phyloP scores from a whole-genome alignment of 768 basidiomycete species.

The Calocybe indica region DNA sequence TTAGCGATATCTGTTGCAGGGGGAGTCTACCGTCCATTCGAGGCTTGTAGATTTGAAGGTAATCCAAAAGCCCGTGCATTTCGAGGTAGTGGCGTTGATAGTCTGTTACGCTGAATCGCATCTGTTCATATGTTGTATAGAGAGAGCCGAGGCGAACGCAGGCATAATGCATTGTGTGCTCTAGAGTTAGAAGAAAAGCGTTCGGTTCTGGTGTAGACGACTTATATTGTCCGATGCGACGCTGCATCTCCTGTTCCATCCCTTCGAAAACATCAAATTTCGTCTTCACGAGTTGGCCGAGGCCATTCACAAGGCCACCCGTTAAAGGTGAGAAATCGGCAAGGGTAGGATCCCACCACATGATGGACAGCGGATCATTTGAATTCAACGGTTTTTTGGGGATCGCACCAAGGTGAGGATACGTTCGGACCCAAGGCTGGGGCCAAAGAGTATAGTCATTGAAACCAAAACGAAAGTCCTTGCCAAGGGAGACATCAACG shows the following conservation, averaged over 20 bases:
- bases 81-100: neutral
- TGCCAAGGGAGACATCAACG: neutral
- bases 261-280: neutral
- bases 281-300: neutral
- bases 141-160: neutral
- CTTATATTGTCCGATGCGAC: neutral
- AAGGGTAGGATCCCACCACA: neutral
- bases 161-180: neutral
- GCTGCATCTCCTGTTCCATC: neutral
- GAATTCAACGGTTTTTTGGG: neutral
- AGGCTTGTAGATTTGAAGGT: neutral
- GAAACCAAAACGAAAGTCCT: neutral
- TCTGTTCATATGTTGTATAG: no score
- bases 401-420: neutral
- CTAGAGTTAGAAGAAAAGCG: neutral
- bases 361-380: neutral
- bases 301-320: neutral
- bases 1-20: neutral
- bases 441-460: slow-evolving; percentile 1
- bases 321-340: neutral
- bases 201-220: neutral
- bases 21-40: neutral
- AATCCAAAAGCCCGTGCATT: neutral
- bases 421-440: neutral
- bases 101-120: neutral